Evolutionary conservation across 805 yeast genomes (phyloP).

Genomic region (Wickerhamomyces pijperi): DNA sequence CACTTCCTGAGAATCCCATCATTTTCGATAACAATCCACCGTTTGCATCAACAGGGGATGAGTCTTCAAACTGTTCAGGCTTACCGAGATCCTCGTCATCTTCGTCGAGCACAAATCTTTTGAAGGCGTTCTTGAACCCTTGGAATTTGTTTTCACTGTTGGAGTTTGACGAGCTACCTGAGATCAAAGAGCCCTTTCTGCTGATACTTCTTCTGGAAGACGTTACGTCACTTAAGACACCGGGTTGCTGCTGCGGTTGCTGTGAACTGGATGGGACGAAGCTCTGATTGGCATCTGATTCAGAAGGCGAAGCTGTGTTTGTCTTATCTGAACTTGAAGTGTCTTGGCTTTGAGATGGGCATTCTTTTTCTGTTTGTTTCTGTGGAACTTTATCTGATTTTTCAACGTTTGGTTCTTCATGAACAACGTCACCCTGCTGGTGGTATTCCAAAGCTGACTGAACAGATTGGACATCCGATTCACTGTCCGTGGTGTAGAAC

Average conservation of each 20-base stretch:
- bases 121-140: slow-evolving; percentile 3
- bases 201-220: not conserved
- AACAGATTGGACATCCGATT: slow-evolving; percentile 11
- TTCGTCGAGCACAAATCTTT: slow-evolving; percentile 13
- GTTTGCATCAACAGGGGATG: slow-evolving; percentile 14
- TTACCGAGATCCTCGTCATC: slow-evolving; percentile 5
- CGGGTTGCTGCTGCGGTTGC: too few species aligned
- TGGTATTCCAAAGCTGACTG: too few species aligned
- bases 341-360: too few species aligned
- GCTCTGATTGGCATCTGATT: not conserved
- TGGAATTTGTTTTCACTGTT: not conserved
- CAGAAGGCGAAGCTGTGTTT: not conserved
- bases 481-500: slow-evolving; percentile 10
- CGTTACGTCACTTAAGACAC: not conserved
- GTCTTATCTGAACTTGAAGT: not conserved
- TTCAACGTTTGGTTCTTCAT: not conserved
- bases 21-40: slow-evolving; percentile 20
- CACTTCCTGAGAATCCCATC: slow-evolving; percentile 17
- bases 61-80: slow-evolving; percentile 11
- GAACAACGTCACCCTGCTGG: slow-evolving; percentile 6
- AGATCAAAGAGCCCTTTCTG: not conserved
- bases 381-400: not conserved
- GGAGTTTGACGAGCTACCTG: not conserved
- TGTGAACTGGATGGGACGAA: not conserved
- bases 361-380: too few species aligned